Evolutionary conservation across 1,284 basidiomycete species (phyloP), one percentile per base, ranked within the genome.

Genomic region (Austropuccinia psidii): DNA sequence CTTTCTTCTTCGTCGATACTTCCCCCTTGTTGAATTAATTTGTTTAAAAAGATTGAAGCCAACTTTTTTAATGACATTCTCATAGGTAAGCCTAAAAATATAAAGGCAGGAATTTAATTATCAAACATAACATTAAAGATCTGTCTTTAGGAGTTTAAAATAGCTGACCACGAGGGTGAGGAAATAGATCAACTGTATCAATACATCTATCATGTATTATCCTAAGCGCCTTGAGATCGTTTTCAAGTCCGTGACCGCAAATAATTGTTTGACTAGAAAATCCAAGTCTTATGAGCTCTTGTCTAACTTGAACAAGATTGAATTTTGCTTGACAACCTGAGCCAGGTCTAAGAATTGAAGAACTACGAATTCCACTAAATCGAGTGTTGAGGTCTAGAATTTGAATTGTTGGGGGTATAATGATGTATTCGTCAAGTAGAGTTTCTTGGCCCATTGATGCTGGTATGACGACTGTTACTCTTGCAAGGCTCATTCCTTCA

Each of bases 171-270:
- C 37, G 27, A 39, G 57, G 57, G 29, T 60, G 57, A 41, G 57
- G 57, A 41, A 60, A 60, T n/a, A 60, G 37, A 41, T 60, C 57
- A 37, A 60, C 89, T 0, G 93, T 95, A 78, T 96, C 93, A 21
- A 96, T 85, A 74, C 91, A 88, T 75, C 84, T 85, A 70, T 85
- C 83, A 79, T 96, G 93, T 0, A 96, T 82, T 77, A 96, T 87
- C 19, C 93, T 85, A 76, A 96, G 82, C 6, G 93, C 89, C 79
- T 88, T 89, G 75, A 96, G 82, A 79, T 96, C 93, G 79, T 96
- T 96, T 75, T 96, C 93, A 15, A 96, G 83, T 0, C 79, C 78
- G 43, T 79, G 78, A 7, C 86, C 82, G 74, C 93, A 87, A 35
- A 94, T 82, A 75, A 93, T 87, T 0, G 93, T 96, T 6, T 89